Base-by-base conservation (phyloP, 1,139 yeast species). In the Yamadazyma dushanensis region DNA sequence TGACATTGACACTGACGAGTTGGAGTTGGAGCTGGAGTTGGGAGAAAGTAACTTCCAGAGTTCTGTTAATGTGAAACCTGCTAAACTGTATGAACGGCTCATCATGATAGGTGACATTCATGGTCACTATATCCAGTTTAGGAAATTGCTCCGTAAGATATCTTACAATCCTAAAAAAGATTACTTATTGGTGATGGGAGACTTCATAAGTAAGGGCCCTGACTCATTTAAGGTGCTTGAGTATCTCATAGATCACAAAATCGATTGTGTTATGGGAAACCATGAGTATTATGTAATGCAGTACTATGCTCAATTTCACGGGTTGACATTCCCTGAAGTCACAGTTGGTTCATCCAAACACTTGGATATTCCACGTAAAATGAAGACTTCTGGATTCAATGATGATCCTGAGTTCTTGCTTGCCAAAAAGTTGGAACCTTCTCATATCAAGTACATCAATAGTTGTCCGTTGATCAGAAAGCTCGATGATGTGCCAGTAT, bases 101-200 rank as follows among this genome's bases (percentile, higher is more conserved):
- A 69, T 90, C 11, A 55, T 89, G 38, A 70, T 90, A 22, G 97
- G 97, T 3, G 97, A 90, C 57, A 77, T 90, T 17, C 97, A 90
- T 58, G 97, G 97, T 2, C 81, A 83, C 50, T 77, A 70, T 46
- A 61, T 63, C 3, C 76, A 78, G 50, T 65, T 89, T 39, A 53
- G 57, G 39, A 60, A 67, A 32, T 63, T 90, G 32, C 58, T 89
- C 39, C 49, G 60, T 13, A 66, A 69, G 41, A 40, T 70, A 8
- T 56, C 73, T 5, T 84, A 66, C 52, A 59, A 75, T 45, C 44
- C 54, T 1, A 50, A 61, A 11, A 50, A 51, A 4, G 95, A 86
- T 51, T 76, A 78, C 37, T 63, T 87, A n/a, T 57, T 87, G 3
- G 64, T 89, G 24, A 59, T 89, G 19, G 97, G 97, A 2, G 97